phyloP scores from a whole-genome alignment of 177 flowering plant species.

The Telopea speciosissima region DNA sequence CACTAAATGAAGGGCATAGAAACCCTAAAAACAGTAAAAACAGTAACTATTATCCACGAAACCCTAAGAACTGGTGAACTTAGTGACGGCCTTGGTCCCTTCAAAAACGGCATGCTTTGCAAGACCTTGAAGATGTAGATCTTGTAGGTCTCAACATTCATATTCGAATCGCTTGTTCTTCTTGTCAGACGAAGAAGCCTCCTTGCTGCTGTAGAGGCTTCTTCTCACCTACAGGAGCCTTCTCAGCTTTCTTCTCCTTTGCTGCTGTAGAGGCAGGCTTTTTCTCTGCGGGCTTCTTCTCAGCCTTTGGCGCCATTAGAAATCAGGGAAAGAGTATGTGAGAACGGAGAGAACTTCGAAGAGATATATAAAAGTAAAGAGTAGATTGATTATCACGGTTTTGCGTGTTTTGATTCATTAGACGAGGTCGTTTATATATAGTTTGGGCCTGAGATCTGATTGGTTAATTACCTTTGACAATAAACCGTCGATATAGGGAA shows the following conservation, averaged over 20 bases:
- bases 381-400: too few species aligned
- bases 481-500: neutral
- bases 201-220: neutral
- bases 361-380: too few species aligned
- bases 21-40: neutral
- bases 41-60: neutral
- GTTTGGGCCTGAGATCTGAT: neutral
- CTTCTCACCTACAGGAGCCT: neutral
- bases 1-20: too few species aligned
- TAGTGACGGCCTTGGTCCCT: neutral
- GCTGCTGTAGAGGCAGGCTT: neutral
- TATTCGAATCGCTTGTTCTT: neutral
- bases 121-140: neutral
- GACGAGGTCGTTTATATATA: neutral
- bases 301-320: constrained; percentile 3
- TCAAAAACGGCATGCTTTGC: neutral
- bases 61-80: neutral
- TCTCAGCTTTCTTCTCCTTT: constrained; percentile 1
- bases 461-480: neutral
- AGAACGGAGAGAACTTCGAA: neutral
- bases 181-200: neutral
- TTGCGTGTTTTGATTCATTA: neutral
- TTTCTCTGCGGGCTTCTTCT: constrained; percentile 3
- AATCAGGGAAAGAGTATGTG: neutral
- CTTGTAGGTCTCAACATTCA: constrained; percentile 1